phyloP scores from a whole-genome alignment of 2,329 filamentous ascomycete genomes.

The Raffaelea arxii region DNA sequence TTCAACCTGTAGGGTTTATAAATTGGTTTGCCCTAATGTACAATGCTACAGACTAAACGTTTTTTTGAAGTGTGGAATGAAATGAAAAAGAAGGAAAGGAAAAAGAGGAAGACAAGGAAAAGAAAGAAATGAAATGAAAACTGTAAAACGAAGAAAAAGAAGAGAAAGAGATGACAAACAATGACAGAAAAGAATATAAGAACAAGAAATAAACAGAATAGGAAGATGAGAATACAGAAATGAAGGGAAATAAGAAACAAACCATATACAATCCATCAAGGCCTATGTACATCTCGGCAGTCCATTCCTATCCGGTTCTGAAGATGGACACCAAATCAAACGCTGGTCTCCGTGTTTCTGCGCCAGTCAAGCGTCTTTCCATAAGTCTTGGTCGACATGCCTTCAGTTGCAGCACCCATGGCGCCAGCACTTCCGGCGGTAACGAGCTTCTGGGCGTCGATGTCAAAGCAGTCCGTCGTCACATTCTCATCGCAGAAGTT shows the following conservation, averaged over 20 bases:
- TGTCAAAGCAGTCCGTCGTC: neutral
- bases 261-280: neutral
- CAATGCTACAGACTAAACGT: no score
- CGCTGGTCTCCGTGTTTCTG: neutral
- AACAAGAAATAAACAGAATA: neutral
- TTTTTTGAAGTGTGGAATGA: neutral
- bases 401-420: neutral
- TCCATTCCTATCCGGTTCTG: neutral
- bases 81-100: conserved; percentile 3
- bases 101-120: neutral
- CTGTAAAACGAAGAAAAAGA: neutral
- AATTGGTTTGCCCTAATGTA: no score
- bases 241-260: neutral
- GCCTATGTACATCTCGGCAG: neutral
- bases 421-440: neutral
- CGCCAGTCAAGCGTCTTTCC: neutral
- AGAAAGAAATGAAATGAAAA: neutral
- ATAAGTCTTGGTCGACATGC: neutral
- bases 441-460: neutral
- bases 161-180: neutral
- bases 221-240: neutral
- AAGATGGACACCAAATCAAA: neutral
- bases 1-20: no score
- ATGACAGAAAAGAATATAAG: neutral
- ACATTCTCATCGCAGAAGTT: neutral